Percentiles rank a stretch among this genome's conserved stretches.
phyloP scores from a whole-genome alignment of 306 rosid species.

The Citrullus amarus region DNA sequence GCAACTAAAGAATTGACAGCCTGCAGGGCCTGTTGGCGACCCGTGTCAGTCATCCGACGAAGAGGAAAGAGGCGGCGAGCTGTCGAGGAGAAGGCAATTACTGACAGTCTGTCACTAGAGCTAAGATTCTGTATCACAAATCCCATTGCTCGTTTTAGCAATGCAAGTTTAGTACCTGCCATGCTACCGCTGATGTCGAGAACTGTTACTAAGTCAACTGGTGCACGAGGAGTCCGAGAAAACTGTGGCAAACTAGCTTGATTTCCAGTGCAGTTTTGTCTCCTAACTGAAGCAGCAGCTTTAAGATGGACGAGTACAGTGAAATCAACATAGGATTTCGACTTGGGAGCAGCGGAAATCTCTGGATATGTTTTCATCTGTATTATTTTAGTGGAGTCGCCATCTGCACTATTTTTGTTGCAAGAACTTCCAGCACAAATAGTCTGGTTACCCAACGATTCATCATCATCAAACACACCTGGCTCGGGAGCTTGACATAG shows the following conservation, averaged over 20 bases:
- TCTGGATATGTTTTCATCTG: slow-evolving; percentile 68
- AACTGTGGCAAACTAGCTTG: slow-evolving; percentile 35
- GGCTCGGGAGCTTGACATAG: slow-evolving; percentile 75
- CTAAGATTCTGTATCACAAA: slow-evolving; percentile 93
- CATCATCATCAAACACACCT: slow-evolving; percentile 70
- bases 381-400: slow-evolving; percentile 26
- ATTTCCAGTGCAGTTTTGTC: slow-evolving; percentile 27
- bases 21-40: slow-evolving; percentile 79
- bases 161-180: slow-evolving; percentile 97
- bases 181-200: slow-evolving; percentile 95
- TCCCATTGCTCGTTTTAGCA: slow-evolving; percentile 93
- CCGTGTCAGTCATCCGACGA: slow-evolving; percentile 63
- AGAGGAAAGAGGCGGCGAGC: slow-evolving; percentile 93
- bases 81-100: slow-evolving; percentile 91
- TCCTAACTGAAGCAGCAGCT: slow-evolving; percentile 43
- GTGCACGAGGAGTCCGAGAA: slow-evolving; percentile 61
- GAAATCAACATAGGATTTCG: slow-evolving; percentile 42
- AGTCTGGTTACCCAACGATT: slow-evolving; percentile 48
- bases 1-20: slow-evolving; percentile 98
- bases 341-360: slow-evolving; percentile 47
- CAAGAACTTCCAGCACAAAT: slow-evolving; percentile 22
- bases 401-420: slow-evolving; percentile 22
- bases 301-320: slow-evolving; percentile 76
- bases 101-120: slow-evolving; percentile 84
- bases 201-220: slow-evolving; percentile 94